Conservation (phyloP, 768 basidiomycete genomes). For the Leccinum broughii region DNA sequence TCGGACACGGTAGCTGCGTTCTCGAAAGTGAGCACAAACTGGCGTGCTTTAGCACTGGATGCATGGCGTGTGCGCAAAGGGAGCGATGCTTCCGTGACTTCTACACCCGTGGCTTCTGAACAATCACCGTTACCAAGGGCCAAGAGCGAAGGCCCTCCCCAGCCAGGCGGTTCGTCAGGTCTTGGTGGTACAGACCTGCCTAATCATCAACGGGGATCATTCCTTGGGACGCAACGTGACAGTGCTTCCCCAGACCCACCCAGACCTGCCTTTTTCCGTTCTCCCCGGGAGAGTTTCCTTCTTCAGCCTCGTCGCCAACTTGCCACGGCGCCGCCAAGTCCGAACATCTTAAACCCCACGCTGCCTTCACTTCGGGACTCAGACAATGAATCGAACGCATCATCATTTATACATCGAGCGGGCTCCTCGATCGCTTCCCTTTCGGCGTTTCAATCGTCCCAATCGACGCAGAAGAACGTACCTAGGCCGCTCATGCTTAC, state of each 20-base stretch:
- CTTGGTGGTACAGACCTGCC: not conserved
- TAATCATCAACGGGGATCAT: conserved; percentile 39
- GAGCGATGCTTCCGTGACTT: conserved; percentile 8
- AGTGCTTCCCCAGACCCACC: conserved; percentile 48
- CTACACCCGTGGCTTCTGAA: conserved; percentile 4
- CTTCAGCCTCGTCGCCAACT: conserved; percentile 34
- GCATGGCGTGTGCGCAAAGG: conserved; percentile 30
- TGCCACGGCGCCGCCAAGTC: conserved; percentile 34
- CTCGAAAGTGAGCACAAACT: conserved; percentile 74
- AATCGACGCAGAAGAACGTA: conserved; percentile 45
- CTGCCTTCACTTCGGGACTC: conserved; percentile 22
- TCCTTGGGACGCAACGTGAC: conserved; percentile 39
- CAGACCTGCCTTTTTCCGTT: conserved; percentile 56
- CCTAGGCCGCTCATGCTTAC: conserved; percentile 69
- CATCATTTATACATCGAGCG: conserved; percentile 39
- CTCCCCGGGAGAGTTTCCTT: conserved; percentile 57
- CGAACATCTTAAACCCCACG: conserved; percentile 15
- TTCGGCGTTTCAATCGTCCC: conserved; percentile 38
- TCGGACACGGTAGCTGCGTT: conserved; percentile 71
- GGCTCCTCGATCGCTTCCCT: conserved; percentile 45
- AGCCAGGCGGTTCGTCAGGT: conserved; percentile 17
- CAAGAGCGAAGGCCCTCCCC: conserved; percentile 23
- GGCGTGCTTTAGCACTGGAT: conserved; percentile 59
- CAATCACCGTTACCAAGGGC: conserved; percentile 21
- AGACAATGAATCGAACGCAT: conserved; percentile 14